Conservation (phyloP, 2,329 filamentous ascomycete species). For the Zasmidium angulare region DNA sequence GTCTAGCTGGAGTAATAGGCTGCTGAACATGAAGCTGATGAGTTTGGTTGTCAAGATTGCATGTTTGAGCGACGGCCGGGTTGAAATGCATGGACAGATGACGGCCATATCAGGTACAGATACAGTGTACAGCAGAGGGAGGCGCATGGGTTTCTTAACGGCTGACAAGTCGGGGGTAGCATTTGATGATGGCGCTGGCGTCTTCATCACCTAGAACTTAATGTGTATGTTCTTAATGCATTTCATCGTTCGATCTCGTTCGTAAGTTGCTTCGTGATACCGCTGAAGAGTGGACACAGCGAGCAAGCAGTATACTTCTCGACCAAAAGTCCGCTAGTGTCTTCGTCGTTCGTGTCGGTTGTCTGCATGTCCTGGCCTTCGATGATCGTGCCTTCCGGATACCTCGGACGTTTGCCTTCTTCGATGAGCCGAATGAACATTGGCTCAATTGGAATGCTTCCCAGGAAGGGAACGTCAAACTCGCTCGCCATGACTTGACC, state of each 20-base stretch:
- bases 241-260: constrained; percentile 23
- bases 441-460: constrained; percentile 86
- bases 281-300: constrained; percentile 66
- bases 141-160: not conserved
- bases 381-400: constrained; percentile 67
- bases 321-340: constrained; percentile 53
- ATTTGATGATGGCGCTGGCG: constrained; percentile 1
- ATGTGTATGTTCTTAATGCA: not conserved
- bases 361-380: constrained; percentile 53
- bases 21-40: too few species aligned
- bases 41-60: not conserved
- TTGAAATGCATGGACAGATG: not conserved
- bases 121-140: constrained; percentile 1
- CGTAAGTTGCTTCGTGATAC: constrained; percentile 49
- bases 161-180: not conserved
- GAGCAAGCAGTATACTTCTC: constrained; percentile 74
- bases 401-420: constrained; percentile 64
- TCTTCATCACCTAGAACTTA: not conserved
- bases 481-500: constrained; percentile 86
- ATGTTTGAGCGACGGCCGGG: not conserved
- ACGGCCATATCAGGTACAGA: constrained; percentile 1
- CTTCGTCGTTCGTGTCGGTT: constrained; percentile 24
- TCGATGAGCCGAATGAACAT: constrained; percentile 88
- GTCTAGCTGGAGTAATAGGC: too few species aligned
- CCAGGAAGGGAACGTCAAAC: constrained; percentile 79